Base-by-base conservation (phyloP, 345 rosid genomes). In the Raphanus raphanistrum region DNA sequence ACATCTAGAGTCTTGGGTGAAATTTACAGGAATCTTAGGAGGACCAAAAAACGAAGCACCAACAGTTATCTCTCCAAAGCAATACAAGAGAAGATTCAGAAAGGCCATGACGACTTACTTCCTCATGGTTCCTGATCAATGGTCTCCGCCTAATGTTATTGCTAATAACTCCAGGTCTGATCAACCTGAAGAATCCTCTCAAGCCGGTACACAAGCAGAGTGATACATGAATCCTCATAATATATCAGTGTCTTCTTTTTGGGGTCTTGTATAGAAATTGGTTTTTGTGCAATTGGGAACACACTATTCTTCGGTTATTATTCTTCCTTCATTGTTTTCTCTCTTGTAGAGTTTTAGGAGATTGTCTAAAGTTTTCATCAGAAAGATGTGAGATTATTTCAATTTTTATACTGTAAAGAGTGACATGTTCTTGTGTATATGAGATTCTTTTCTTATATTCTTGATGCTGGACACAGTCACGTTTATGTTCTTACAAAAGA, bases 1-100 rank as follows among this genome's bases (percentile, higher is more conserved):
- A 82, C 97, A 90, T 84, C 85, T 96, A 36, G 98, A 93, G 80
- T 91, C 99, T 15, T 90, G 97, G 97, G 98, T 91, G 65, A 93
- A 91, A 80, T 82, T 95, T 35, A 81, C 98, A 2, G 93, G 98
- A 72, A 90, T 96, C 80, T 93, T 91, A 33, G 99, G 99, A 0
- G 99, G 98, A 52, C 87, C 93, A 6, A 93, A 78, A 78, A 93
- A 93, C 11, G 83, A 83, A 70, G 58, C 92, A 5, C 99, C 98
- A 29, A 90, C 99, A 0, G 98, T 96, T 6, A 93, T 96, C 17
- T 96, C 99, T 26, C 99, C 99, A 4, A 89, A 89, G 85, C 95
- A 96, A 77, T 93, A 93, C 89, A 96, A 93, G 85, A 90, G 87
- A 79, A 83, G 99, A 75, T 96, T 91, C 84, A 87, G 99, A 86